These are phyloP conservation scores for Lichtheimia corymbifera DNA, from an alignment of 371 early-diverging fungal genomes.

Conservation along the genomic window DNA sequence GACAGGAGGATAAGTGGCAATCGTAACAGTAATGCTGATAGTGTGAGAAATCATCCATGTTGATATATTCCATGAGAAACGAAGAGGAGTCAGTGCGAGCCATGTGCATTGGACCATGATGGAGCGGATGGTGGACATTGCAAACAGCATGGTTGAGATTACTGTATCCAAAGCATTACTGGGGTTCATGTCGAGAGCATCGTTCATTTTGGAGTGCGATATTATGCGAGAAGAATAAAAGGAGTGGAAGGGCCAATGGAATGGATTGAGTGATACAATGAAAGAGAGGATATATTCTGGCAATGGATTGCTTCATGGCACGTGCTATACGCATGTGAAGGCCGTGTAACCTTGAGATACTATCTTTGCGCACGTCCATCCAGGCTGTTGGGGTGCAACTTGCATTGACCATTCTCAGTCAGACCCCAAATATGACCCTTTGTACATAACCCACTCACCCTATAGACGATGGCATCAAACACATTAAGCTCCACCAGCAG, in stretches of 20 bases:
- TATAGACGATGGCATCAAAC: too few relatives aligned
- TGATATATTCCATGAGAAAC: neutral
- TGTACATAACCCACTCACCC: too few relatives aligned
- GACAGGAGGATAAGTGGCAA: conserved; percentile 24
- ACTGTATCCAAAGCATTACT: neutral
- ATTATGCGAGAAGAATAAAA: neutral
- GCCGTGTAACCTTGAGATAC: too few relatives aligned
- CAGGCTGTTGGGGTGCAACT: too few relatives aligned
- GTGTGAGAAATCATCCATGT: neutral
- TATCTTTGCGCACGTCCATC: too few relatives aligned
- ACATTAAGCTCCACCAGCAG: too few relatives aligned
- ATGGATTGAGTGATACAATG: too few relatives aligned
- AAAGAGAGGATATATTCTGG: too few relatives aligned
- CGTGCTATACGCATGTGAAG: too few relatives aligned
- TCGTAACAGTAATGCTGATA: neutral
- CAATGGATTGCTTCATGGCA: too few relatives aligned
- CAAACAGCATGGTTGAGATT: neutral
- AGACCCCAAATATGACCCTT: too few relatives aligned
- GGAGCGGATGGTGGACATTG: conserved; percentile 1
- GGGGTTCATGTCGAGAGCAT: neutral
- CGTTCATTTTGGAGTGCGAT: neutral
- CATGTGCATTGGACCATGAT: neutral
- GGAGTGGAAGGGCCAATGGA: neutral
- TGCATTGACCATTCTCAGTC: too few relatives aligned
- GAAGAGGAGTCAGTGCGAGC: conserved; percentile 4